Conservation (phyloP, 202 grass and related monocot genomes). For the Zoysia matrella region DNA sequence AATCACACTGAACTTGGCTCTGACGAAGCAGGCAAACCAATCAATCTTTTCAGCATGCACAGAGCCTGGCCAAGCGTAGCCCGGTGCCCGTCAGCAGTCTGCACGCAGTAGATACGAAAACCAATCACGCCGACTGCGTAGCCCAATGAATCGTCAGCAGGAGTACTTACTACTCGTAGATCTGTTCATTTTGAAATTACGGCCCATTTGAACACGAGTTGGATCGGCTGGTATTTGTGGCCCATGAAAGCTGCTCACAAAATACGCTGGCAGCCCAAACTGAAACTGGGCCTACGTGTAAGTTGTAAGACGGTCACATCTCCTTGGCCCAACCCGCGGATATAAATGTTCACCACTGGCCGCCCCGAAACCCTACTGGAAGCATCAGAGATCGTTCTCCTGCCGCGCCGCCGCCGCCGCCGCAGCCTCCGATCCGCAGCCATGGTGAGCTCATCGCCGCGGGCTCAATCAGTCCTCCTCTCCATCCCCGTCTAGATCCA, state of each 20-base stretch:
- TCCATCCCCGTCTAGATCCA: background rate
- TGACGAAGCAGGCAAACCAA: too few relatives aligned
- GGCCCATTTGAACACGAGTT: background rate
- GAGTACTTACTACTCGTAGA: too few relatives aligned
- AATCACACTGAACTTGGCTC: too few relatives aligned
- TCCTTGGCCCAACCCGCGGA: background rate
- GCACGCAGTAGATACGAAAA: too few relatives aligned
- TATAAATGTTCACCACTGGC: background rate
- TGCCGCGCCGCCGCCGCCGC: slow-evolving; percentile 22
- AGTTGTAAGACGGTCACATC: too few relatives aligned
- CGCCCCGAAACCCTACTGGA: slow-evolving; percentile 13
- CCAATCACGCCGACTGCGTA: too few relatives aligned
- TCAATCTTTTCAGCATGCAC: too few relatives aligned
- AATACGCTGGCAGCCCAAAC: background rate
- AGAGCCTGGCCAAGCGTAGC: too few relatives aligned
- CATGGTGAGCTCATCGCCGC: slow-evolving; percentile 10
- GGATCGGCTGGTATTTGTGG: background rate
- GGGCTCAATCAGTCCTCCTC: background rate
- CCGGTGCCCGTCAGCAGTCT: too few relatives aligned
- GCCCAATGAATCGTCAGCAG: too few relatives aligned
- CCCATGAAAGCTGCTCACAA: background rate
- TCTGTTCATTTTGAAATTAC: background rate
- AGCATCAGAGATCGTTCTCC: slow-evolving; percentile 6
- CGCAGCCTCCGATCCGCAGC: slow-evolving; percentile 13
- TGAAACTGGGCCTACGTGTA: background rate